phyloP scores from a whole-genome alignment of 495 filamentous ascomycete species.

The Penicillium macrosclerotiorum region DNA sequence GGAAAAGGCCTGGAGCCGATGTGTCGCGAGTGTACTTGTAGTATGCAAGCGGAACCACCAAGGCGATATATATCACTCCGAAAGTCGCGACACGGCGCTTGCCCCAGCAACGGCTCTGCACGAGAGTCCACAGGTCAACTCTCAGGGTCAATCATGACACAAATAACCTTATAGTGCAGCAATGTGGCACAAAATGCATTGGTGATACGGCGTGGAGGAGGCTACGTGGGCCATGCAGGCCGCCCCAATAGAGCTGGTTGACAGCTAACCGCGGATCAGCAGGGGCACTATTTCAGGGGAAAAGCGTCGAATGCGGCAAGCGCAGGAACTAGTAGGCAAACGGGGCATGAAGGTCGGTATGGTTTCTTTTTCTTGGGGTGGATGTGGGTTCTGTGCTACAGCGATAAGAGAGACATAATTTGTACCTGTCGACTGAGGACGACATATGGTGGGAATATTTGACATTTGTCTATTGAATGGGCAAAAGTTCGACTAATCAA shows the following conservation, averaged over 20 bases:
- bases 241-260: background rate
- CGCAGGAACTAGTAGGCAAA: too few relatives aligned
- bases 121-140: background rate
- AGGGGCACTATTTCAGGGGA: background rate
- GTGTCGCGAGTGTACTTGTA: background rate
- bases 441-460: too few relatives aligned
- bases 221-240: constrained; percentile 5
- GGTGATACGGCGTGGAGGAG: background rate
- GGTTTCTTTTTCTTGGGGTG: background rate
- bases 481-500: constrained; percentile 1
- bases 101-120: constrained; percentile 8
- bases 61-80: background rate
- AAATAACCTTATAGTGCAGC: constrained; percentile 6
- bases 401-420: too few relatives aligned
- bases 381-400: background rate
- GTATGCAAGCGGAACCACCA: background rate
- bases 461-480: too few relatives aligned
- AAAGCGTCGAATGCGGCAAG: background rate
- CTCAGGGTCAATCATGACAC: constrained; percentile 5
- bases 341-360: background rate
- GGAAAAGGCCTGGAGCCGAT: background rate
- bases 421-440: too few relatives aligned
- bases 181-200: constrained; percentile 6
- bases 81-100: background rate
- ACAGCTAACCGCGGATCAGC: constrained; percentile 7